Conservation (phyloP, 1,139 yeast genomes). For the Zygosaccharomyces sapae region DNA sequence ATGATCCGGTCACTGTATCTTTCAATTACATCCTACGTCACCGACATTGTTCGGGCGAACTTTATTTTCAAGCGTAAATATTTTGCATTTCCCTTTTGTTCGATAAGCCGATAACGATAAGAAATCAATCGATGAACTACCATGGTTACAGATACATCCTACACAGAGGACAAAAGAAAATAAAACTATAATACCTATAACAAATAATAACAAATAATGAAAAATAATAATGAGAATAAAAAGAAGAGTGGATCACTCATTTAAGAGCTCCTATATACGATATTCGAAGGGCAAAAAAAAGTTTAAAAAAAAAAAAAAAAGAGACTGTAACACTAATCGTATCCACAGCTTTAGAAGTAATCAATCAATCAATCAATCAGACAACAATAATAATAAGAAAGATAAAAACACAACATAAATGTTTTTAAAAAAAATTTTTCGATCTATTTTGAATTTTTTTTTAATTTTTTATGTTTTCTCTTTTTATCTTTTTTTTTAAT, state of each 20-base stretch:
- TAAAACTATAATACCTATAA: background rate
- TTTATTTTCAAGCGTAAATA: background rate
- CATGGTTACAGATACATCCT: background rate
- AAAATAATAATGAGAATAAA: background rate
- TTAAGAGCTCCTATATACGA: conserved; percentile 12
- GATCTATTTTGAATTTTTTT: conserved; percentile 3
- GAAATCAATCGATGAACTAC: background rate
- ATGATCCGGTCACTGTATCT: background rate
- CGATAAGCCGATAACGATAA: background rate
- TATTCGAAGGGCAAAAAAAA: conserved; percentile 1
- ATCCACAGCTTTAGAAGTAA: background rate
- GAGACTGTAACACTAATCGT: background rate
- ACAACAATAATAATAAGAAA: conserved; percentile 1
- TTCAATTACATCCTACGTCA: background rate
- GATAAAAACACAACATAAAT: conserved; percentile 1
- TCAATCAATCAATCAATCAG: background rate
- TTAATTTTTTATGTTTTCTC: background rate
- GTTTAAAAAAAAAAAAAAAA: background rate
- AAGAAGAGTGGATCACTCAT: conserved; percentile 12
- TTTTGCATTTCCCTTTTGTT: background rate
- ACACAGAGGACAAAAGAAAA: background rate
- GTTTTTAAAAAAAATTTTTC: background rate
- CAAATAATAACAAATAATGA: conserved; percentile 5
- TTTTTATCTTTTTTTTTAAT: too few species aligned
- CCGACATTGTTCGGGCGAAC: background rate